phyloP scores from a whole-genome alignment of 2,329 filamentous ascomycete species.

The Elsinoe necatrix region DNA sequence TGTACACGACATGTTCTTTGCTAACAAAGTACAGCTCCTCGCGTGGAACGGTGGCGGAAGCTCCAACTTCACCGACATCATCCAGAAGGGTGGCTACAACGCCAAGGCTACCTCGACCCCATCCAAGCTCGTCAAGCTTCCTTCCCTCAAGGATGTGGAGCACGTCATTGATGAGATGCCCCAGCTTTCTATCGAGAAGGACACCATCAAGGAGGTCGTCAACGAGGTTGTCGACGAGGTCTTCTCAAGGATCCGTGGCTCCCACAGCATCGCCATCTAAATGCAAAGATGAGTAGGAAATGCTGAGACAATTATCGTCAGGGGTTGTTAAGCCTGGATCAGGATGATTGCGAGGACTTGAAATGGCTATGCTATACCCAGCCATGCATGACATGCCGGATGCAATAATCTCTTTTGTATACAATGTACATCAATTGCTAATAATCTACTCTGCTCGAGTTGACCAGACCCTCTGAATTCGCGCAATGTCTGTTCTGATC shows the following conservation, averaged over 20 bases:
- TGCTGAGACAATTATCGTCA: not conserved
- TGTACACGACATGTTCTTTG: constrained; percentile 10
- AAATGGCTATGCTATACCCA: constrained; percentile 3
- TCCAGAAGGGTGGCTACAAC: constrained; percentile 64
- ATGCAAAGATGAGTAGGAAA: not conserved
- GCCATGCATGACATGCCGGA: constrained; percentile 7
- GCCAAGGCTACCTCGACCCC: constrained; percentile 31
- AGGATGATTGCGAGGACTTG: not conserved
- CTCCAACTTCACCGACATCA: constrained; percentile 80
- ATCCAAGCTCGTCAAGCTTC: constrained; percentile 26
- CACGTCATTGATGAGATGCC: constrained; percentile 42
- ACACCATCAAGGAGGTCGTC: constrained; percentile 40
- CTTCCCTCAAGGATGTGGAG: constrained; percentile 34
- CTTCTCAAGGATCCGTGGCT: constrained; percentile 30
- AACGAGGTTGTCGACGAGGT: constrained; percentile 43
- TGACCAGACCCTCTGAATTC: no score
- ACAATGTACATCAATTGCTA: constrained; percentile 14
- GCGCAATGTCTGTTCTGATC: no score
- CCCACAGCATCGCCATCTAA: constrained; percentile 8
- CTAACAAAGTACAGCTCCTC: constrained; percentile 51
- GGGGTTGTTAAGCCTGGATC: not conserved
- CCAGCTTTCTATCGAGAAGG: constrained; percentile 25
- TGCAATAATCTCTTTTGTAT: constrained; percentile 14
- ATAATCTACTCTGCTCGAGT: not conserved
- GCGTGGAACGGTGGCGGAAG: constrained; percentile 98